Evolutionary conservation across 1,284 basidiomycete species (phyloP).

Genomic region (Trichosporon inkin): DNA sequence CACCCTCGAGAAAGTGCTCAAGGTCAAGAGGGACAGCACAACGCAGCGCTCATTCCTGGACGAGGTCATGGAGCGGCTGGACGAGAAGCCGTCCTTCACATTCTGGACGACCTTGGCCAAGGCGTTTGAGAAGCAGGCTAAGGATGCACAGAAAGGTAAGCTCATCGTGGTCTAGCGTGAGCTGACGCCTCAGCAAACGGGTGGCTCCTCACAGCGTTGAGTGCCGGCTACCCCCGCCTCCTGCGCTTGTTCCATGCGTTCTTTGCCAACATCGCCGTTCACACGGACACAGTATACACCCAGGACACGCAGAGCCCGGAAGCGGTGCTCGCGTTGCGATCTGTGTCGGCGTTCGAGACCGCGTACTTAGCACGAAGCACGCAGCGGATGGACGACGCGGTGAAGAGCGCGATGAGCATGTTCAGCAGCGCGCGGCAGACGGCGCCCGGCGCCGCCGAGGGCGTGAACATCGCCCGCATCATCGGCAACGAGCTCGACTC

Average conservation of each 20-base stretch:
- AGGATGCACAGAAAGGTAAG: conserved; percentile 69
- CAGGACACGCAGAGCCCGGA: conserved; percentile 82
- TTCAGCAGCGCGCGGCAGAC: conserved; percentile 59
- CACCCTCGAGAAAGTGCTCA: conserved; percentile 86
- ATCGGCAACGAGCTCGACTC: conserved; percentile 87
- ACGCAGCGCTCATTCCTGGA: conserved; percentile 79
- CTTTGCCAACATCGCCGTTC: conserved; percentile 87
- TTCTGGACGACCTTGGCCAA: conserved; percentile 84
- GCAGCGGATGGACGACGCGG: conserved; percentile 70
- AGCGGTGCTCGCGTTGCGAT: conserved; percentile 77
- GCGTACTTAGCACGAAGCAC: conserved; percentile 80
- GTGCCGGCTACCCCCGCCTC: conserved; percentile 75
- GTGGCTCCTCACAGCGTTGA: conserved; percentile 82
- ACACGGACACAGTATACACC: conserved; percentile 87
- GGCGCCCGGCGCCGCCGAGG: conserved; percentile 71
- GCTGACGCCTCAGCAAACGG: conserved; percentile 22
- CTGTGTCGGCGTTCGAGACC: conserved; percentile 74
- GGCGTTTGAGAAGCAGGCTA: conserved; percentile 72
- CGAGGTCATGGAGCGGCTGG: conserved; percentile 85
- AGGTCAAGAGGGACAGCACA: conserved; percentile 74
- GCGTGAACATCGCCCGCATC: conserved; percentile 66
- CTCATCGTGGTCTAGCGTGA: background rate
- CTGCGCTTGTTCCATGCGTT: conserved; percentile 90
- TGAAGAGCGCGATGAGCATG: conserved; percentile 63
- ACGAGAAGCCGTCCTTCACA: conserved; percentile 79